These are phyloP conservation scores for Tolypocladium guangdongense DNA, from an alignment of 2,329 filamentous ascomycete species.

Conservation along the genomic window DNA sequence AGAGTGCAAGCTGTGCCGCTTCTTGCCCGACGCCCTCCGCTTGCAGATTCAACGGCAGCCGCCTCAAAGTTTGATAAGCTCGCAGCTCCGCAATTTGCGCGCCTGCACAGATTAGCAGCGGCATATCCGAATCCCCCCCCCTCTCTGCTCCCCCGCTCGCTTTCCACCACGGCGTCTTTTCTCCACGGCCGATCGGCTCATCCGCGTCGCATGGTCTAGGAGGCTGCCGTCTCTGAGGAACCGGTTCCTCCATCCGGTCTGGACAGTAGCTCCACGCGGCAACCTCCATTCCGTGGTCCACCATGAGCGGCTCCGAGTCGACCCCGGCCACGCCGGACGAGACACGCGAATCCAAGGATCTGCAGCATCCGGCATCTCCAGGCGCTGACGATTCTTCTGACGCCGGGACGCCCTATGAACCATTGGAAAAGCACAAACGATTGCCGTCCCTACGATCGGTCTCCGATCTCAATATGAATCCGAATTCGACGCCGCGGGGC, in stretches of 20 bases:
- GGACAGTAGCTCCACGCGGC: constrained; percentile 1
- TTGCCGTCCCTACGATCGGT: constrained; percentile 48
- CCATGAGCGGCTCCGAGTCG: constrained; percentile 22
- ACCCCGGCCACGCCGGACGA: constrained; percentile 38
- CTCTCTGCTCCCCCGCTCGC: neutral
- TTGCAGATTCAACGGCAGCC: neutral
- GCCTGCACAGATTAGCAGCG: neutral
- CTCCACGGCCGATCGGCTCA: neutral
- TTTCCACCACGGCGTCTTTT: neutral
- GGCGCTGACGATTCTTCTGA: constrained; percentile 35
- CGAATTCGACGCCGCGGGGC: constrained; percentile 76
- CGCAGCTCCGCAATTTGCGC: neutral
- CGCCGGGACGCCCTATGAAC: constrained; percentile 34
- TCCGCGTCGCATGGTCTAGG: constrained; percentile 5
- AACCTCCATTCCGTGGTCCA: neutral
- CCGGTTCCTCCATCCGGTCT: constrained; percentile 4
- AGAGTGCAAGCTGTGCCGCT: neutral
- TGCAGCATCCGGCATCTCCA: constrained; percentile 30
- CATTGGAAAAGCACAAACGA: constrained; percentile 30
- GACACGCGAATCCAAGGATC: constrained; percentile 18
- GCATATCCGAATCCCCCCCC: neutral
- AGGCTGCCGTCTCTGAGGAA: neutral
- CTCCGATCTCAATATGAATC: constrained; percentile 57
- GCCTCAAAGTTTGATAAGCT: neutral
- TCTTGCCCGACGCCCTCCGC: neutral